Percentiles rank a stretch among this genome's conserved stretches.
Evolutionary conservation across 208 protist genomes (phyloP).

Genomic region (Tritrichomonas foetus): DNA sequence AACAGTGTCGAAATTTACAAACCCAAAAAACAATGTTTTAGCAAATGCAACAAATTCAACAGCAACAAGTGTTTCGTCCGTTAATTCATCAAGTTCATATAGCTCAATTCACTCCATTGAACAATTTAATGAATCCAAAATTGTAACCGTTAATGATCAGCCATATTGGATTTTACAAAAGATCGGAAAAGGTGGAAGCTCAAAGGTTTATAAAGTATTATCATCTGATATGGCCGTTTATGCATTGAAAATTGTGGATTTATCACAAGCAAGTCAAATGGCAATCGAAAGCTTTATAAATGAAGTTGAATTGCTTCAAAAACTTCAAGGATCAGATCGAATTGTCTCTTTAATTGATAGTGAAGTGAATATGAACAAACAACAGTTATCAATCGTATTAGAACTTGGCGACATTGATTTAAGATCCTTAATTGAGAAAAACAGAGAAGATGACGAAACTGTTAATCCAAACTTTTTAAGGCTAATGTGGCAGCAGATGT

Average conservation of each 20-base stretch:
- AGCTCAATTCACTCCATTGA: too few relatives aligned
- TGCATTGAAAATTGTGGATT: constrained; percentile 44
- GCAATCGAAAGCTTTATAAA: constrained; percentile 48
- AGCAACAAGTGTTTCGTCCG: too few relatives aligned
- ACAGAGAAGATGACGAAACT: not conserved
- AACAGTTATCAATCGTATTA: constrained; percentile 47
- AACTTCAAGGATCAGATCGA: constrained; percentile 29
- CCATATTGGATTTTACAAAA: not conserved
- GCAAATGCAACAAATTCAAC: too few relatives aligned
- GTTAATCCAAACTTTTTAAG: not conserved
- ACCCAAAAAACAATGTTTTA: too few relatives aligned
- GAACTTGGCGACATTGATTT: constrained; percentile 40
- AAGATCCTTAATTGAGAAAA: not conserved
- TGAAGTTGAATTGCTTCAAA: constrained; percentile 55
- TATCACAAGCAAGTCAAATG: not conserved
- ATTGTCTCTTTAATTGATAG: constrained; percentile 55
- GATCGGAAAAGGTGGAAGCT: constrained; percentile 56
- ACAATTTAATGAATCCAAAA: not conserved
- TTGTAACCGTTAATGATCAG: not conserved
- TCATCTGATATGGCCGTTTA: constrained; percentile 29
- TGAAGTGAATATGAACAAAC: constrained; percentile 29
- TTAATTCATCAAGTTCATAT: too few relatives aligned
- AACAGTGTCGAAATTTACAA: too few relatives aligned
- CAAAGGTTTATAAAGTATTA: constrained; percentile 59
- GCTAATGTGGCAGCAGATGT: constrained; percentile 53